Evolutionary conservation across 768 basidiomycete species (phyloP).

Genomic region (Leccinum rimulosum): DNA sequence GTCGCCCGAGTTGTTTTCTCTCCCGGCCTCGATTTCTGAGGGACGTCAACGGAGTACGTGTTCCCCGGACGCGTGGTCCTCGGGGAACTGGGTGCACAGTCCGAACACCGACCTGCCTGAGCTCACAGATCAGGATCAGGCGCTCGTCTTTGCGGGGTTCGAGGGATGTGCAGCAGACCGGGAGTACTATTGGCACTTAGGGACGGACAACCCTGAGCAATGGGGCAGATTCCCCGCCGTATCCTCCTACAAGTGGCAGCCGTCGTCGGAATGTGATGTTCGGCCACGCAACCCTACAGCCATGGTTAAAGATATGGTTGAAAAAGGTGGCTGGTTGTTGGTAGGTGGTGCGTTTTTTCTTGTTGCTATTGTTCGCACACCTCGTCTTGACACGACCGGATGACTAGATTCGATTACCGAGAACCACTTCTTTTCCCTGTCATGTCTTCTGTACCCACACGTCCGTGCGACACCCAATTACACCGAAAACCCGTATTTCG

Average conservation of each 20-base stretch:
- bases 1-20: constrained; percentile 7
- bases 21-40: constrained; percentile 21
- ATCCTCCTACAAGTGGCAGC: constrained; percentile 53
- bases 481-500: constrained; percentile 49
- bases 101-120: constrained; percentile 33
- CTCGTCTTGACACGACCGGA: constrained; percentile 1
- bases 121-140: constrained; percentile 43
- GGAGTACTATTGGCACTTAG: constrained; percentile 65
- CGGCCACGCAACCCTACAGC: constrained; percentile 39
- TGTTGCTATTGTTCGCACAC: not conserved
- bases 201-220: constrained; percentile 44
- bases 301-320: constrained; percentile 56
- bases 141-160: constrained; percentile 52
- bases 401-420: constrained; percentile 63
- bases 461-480: constrained; percentile 66
- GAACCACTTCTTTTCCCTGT: constrained; percentile 72
- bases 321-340: constrained; percentile 69
- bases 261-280: constrained; percentile 44
- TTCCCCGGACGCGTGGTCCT: constrained; percentile 34
- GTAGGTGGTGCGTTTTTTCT: constrained; percentile 49
- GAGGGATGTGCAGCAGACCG: constrained; percentile 61
- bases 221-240: constrained; percentile 55
- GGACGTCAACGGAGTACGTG: constrained; percentile 31
- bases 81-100: constrained; percentile 42
- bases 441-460: constrained; percentile 64